These are phyloP conservation scores for Pyrus betulifolia DNA, from an alignment of 306 rosid genomes.

Conservation along the genomic window DNA sequence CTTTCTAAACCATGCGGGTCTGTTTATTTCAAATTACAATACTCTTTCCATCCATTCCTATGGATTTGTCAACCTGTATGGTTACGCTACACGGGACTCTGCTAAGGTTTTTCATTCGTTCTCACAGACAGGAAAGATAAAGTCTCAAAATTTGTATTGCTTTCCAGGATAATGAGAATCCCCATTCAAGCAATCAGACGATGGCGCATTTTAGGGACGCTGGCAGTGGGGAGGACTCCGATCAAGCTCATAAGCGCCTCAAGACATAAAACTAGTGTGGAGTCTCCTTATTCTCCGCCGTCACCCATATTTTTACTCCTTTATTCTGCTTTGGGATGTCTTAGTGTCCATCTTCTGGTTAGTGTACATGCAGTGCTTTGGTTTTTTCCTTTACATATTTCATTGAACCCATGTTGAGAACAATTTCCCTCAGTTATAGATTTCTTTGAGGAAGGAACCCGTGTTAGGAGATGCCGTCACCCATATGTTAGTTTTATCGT, in stretches of 20 bases:
- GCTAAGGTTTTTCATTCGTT: neutral
- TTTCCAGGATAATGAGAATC: constrained; percentile 60
- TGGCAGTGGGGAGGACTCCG: constrained; percentile 63
- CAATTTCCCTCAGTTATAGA: constrained; percentile 12
- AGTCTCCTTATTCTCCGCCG: constrained; percentile 3
- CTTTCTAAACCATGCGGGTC: neutral
- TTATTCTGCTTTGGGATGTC: constrained; percentile 6
- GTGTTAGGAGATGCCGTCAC: constrained; percentile 7
- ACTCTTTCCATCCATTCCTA: neutral
- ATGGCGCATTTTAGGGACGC: constrained; percentile 55
- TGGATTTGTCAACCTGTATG: too few relatives aligned
- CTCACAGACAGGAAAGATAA: neutral
- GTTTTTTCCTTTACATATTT: constrained; percentile 17
- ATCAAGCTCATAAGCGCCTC: constrained; percentile 70
- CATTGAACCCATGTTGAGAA: constrained; percentile 28
- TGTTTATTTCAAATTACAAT: neutral
- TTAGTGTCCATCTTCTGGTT: constrained; percentile 17
- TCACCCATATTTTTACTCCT: constrained; percentile 8
- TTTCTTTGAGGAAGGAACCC: constrained; percentile 22
- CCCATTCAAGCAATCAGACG: constrained; percentile 42
- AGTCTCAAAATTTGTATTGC: neutral
- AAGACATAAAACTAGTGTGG: constrained; percentile 35
- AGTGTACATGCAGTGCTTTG: constrained; percentile 42
- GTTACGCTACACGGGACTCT: neutral
- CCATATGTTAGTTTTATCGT: constrained; percentile 20